A percentile compares a stretch with the other conserved stretches of the same genome.
Evolutionary conservation across 805 yeast species (phyloP).

Genomic region (Candida berthetii): DNA sequence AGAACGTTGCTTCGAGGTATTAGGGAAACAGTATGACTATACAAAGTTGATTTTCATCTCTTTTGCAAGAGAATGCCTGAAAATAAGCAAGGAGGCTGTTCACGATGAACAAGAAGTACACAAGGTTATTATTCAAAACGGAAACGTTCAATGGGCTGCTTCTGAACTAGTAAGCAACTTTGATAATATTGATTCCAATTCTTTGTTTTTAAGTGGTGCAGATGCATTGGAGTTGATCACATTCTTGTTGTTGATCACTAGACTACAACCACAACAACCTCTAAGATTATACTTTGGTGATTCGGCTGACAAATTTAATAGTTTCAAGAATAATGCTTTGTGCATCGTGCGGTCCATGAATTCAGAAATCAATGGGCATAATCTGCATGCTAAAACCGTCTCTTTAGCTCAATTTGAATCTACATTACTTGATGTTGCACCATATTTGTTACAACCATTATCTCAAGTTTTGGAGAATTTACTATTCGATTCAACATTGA

Average conservation of each 20-base stretch:
- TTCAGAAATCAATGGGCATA: slow-evolving; percentile 22
- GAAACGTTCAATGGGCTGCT: slow-evolving; percentile 18
- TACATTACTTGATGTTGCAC: slow-evolving; percentile 27
- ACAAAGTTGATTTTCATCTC: slow-evolving; percentile 42
- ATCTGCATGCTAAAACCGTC: slow-evolving; percentile 15
- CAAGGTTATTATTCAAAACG: slow-evolving; percentile 7
- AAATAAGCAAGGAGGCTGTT: slow-evolving; percentile 4
- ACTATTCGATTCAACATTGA: slow-evolving; percentile 23
- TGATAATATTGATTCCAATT: slow-evolving; percentile 36
- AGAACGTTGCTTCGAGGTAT: slow-evolving; percentile 31
- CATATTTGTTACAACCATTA: slow-evolving; percentile 39
- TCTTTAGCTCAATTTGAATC: slow-evolving; percentile 26
- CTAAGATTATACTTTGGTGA: slow-evolving; percentile 18
- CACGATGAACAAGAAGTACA: slow-evolving; percentile 10
- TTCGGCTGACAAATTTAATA: slow-evolving; percentile 27
- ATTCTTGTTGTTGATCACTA: slow-evolving; percentile 38
- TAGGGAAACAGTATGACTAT: slow-evolving; percentile 32
- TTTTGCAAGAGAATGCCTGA: slow-evolving; percentile 21
- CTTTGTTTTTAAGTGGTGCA: slow-evolving; percentile 30
- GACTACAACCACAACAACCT: slow-evolving; percentile 31
- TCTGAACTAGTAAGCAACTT: slow-evolving; percentile 32
- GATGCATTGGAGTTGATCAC: slow-evolving; percentile 40
- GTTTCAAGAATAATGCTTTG: slow-evolving; percentile 37
- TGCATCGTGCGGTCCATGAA: slow-evolving; percentile 45
- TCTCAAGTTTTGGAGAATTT: slow-evolving; percentile 36